Base-by-base conservation (phyloP, 495 filamentous ascomycete genomes). In the Xanthoparmelia taractica region DNA sequence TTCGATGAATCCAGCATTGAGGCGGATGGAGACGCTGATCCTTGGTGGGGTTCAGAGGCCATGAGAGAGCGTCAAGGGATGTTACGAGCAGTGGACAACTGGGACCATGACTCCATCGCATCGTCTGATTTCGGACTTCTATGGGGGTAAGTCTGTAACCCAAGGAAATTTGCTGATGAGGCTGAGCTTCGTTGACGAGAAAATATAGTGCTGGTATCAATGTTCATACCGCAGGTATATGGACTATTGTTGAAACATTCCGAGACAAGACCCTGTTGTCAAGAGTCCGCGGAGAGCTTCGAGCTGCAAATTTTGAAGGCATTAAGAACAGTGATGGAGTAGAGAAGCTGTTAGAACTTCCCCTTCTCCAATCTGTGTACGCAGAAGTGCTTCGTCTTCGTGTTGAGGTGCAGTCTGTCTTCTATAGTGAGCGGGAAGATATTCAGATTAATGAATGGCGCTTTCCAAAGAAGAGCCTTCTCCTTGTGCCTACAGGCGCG, bases 321-420 rank as follows among this genome's bases (percentile, higher is more conserved):
- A 43, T 48, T 23, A 45, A 8, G 18, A 33, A 34, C 10, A 56
- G 60, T n/a, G 43, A 68, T 41, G 65, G 65, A 25, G 40, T 64
- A 4, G 38, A 41, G 10, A 48, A 57, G 40, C 62, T 67, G 7
- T 29, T 60, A n/a, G n/a, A 52, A 27, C 27, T 65, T 59, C 67
- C 65, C 13, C 59, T 69, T 10, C 45, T 69, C 34, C 41, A 64
- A 4, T 69, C 67, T 15, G 34, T 65, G 18, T 60, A 69, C 58
- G 57, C 66, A 33, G 68, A 70, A 40, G 40, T 58, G 18, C 68
- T 68, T 7, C 66, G 68, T 23, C 45, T 68, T n/a, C 63, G 63
- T 47, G 61, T 63, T n/a, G 60, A 68, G 12, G 54, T 59, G 2
- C 41, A 65, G 7, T 20, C 41, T 37, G 31, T 61, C 20, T 54